Base-by-base conservation (phyloP, 441 rosid genomes). In the Euphorbia celastroides region DNA sequence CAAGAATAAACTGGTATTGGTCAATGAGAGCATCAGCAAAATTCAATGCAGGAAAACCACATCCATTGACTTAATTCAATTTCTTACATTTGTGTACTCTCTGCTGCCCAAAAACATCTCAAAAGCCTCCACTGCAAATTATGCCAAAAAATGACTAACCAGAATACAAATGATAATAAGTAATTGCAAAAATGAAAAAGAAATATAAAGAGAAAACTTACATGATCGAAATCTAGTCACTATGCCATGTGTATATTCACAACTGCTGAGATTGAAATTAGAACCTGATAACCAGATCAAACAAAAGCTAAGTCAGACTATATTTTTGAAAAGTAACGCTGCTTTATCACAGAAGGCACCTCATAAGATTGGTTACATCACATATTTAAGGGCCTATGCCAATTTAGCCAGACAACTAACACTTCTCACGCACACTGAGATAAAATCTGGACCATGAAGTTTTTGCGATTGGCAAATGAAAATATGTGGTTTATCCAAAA, bases 141-240 rank as follows among this genome's bases (percentile, higher is more conserved):
- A 70, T 70, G 48, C 70, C 50, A 70, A 27, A 57, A 64, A 71
- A 65, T 56, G 75, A 66, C 65, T 60, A 71, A 68, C 34, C 58
- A 66, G 58, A 61, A 55, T 27, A 23, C 31, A 26, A 68, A 36
- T 59, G 30, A 7, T 30, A 42, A 69, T 60, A 50, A 57, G 63
- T 60, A 55, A 78, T 38, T 57, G 34, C 28, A 23, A n/a, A 57
- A 78, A 44, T 57, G 34, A 31, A 23, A n/a, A 57, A 11, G 63
- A 32, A 67, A 61, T n/a, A 38, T 41, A 46, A 41, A 38, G 54
- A 60, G 68, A 57, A 16, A 64, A 76, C 84, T 64, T 67, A 89
- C 97, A 28, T 20, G 99, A 88, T 41, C 92, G 88, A 68, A 91
- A 88, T 73, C 96, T 80, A 74, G 82, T 86, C 63, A 84, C 82